Percentiles rank a stretch among this genome's conserved stretches.
Evolutionary conservation across 78 protist genomes (phyloP).

Genomic region (Mantamonas sphyraenae): DNA sequence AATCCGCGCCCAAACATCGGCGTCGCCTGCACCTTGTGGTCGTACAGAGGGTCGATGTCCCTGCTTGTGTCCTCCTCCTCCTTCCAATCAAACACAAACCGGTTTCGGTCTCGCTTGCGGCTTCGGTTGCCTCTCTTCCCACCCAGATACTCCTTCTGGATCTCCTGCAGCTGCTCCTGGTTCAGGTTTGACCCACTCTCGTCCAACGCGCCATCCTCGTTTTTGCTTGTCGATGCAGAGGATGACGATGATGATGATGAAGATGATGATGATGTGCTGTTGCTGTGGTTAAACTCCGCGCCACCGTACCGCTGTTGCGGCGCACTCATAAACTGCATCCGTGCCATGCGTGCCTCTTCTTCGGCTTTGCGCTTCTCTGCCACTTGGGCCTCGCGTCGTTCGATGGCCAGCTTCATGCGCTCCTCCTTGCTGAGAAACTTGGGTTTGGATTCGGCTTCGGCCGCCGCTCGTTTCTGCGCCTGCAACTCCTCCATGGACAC

Average conservation of each 20-base stretch:
- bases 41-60: slow-evolving; percentile 47
- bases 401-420: background rate
- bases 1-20: slow-evolving; percentile 69
- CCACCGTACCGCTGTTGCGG: too few relatives aligned
- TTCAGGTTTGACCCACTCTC: background rate
- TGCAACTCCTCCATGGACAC: background rate
- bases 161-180: background rate
- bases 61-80: slow-evolving; percentile 57
- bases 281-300: too few relatives aligned
- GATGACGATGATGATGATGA: background rate
- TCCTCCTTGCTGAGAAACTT: background rate
- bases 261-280: too few relatives aligned
- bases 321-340: too few relatives aligned
- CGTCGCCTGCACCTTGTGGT: background rate
- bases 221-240: background rate
- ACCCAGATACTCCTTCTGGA: slow-evolving; percentile 8
- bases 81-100: slow-evolving; percentile 65
- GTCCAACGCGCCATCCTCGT: background rate
- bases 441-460: background rate
- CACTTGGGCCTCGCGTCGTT: background rate
- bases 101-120: background rate
- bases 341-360: background rate
- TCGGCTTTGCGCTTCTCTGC: background rate
- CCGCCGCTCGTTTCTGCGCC: background rate
- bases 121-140: slow-evolving; percentile 1